Evolutionary conservation across 495 filamentous ascomycete species (phyloP).

Genomic region (Xylaria grammica): DNA sequence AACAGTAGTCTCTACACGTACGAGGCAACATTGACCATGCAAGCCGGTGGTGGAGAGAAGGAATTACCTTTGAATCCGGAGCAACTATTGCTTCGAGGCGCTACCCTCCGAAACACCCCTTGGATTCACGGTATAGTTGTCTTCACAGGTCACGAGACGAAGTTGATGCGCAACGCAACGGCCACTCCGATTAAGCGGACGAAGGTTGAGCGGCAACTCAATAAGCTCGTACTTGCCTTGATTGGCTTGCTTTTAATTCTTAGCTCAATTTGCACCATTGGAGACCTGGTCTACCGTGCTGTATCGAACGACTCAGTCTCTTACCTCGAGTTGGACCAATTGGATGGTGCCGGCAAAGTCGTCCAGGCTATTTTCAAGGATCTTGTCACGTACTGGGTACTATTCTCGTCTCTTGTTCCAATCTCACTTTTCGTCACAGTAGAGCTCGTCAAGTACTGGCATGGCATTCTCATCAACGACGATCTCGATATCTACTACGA

Average conservation of each 20-base stretch:
- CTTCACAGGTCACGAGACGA: conserved; percentile 98
- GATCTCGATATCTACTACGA: conserved; percentile 99
- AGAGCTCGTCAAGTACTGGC: conserved; percentile 97
- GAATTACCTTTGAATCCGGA: conserved; percentile 66
- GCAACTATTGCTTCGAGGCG: conserved; percentile 87
- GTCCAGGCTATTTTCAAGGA: conserved; percentile 90
- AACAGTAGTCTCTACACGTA: conserved; percentile 99
- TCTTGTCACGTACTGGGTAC: conserved; percentile 96
- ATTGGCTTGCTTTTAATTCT: conserved; percentile 82
- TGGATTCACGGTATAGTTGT: conserved; percentile 98
- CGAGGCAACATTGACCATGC: conserved; percentile 93
- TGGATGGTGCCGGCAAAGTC: conserved; percentile 50
- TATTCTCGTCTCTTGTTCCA: conserved; percentile 96
- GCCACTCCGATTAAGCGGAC: conserved; percentile 98
- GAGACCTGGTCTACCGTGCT: conserved; percentile 80
- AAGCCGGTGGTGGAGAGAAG: conserved; percentile 92
- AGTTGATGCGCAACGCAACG: conserved; percentile 98
- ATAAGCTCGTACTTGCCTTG: conserved; percentile 89
- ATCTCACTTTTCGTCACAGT: conserved; percentile 98
- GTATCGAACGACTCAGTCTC: conserved; percentile 61
- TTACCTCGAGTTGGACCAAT: conserved; percentile 70
- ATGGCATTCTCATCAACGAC: conserved; percentile 95
- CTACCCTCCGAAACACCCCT: conserved; percentile 93
- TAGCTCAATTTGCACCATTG: conserved; percentile 87
- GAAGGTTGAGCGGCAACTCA: conserved; percentile 90